Conservation (phyloP, 768 basidiomycete genomes). For the Termitomyces sp. region DNA sequence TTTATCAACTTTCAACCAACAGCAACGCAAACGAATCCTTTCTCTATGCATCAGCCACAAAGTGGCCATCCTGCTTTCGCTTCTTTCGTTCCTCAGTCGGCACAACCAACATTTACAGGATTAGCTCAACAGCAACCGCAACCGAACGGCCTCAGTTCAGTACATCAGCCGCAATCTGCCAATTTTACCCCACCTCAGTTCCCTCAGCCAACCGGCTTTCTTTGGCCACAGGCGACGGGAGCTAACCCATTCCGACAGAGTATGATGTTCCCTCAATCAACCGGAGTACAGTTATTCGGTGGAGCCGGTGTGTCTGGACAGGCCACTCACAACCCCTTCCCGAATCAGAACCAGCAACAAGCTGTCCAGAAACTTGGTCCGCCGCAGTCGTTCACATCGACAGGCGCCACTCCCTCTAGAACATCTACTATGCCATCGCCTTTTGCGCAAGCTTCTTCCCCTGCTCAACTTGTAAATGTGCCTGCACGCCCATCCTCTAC, state of each 20-base stretch:
- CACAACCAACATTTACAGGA: constrained; percentile 28
- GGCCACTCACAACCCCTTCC: constrained; percentile 14
- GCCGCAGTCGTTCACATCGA: constrained; percentile 14
- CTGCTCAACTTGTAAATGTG: constrained; percentile 19
- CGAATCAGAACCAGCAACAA: constrained; percentile 14
- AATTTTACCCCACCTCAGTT: constrained; percentile 20
- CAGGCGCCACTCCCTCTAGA: constrained; percentile 15
- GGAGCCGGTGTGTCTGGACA: constrained; percentile 17
- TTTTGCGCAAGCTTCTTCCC: constrained; percentile 18
- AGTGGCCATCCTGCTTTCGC: constrained; percentile 49
- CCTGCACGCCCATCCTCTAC: constrained; percentile 70
- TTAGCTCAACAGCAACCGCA: constrained; percentile 28
- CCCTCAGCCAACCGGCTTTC: constrained; percentile 30
- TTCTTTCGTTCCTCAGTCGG: constrained; percentile 47
- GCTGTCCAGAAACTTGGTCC: background rate
- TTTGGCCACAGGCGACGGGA: constrained; percentile 58
- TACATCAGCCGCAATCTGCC: constrained; percentile 27
- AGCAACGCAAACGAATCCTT: constrained; percentile 43
- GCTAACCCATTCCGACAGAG: constrained; percentile 84
- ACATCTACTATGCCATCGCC: constrained; percentile 18
- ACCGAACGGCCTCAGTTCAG: constrained; percentile 19
- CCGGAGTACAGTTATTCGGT: constrained; percentile 48
- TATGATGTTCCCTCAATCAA: constrained; percentile 60
- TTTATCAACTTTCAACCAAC: constrained; percentile 47
- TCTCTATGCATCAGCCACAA: constrained; percentile 34